Evolutionary conservation across 1,284 basidiomycete genomes (phyloP).

Genomic region (Polyporus tsugae): DNA sequence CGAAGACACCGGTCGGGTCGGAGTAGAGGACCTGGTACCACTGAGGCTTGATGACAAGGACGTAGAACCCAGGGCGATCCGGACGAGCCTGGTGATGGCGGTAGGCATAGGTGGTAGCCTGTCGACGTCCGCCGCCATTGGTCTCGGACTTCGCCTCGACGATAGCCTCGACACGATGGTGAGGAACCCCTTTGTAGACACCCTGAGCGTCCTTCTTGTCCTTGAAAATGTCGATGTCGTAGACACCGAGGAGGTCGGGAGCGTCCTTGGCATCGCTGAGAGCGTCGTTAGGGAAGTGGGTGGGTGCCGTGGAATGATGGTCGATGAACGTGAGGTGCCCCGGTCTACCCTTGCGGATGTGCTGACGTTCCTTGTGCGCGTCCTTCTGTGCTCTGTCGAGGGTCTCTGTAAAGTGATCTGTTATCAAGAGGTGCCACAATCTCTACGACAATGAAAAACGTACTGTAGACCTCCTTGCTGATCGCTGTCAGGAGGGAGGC

Average conservation of each 20-base stretch:
- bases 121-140: background rate
- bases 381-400: background rate
- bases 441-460: background rate
- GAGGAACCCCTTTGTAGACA: conserved; percentile 8
- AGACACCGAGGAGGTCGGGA: conserved; percentile 16
- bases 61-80: conserved; percentile 19
- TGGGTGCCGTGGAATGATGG: conserved; percentile 3
- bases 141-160: conserved; percentile 17
- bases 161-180: conserved; percentile 20
- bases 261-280: background rate
- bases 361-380: background rate
- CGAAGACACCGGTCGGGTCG: conserved; percentile 10
- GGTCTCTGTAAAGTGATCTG: background rate
- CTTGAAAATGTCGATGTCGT: background rate
- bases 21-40: conserved; percentile 22
- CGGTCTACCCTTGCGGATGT: background rate
- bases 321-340: conserved; percentile 17
- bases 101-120: conserved; percentile 15
- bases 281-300: conserved; percentile 8
- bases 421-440: background rate
- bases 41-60: conserved; percentile 14
- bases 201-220: background rate
- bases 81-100: conserved; percentile 22
- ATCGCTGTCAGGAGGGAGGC: conserved; percentile 12
- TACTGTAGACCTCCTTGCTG: conserved; percentile 16